Evolutionary conservation across 768 basidiomycete species (phyloP), one percentile per base, ranked within the genome.

Genomic region (Infundibulicybe gibba): DNA sequence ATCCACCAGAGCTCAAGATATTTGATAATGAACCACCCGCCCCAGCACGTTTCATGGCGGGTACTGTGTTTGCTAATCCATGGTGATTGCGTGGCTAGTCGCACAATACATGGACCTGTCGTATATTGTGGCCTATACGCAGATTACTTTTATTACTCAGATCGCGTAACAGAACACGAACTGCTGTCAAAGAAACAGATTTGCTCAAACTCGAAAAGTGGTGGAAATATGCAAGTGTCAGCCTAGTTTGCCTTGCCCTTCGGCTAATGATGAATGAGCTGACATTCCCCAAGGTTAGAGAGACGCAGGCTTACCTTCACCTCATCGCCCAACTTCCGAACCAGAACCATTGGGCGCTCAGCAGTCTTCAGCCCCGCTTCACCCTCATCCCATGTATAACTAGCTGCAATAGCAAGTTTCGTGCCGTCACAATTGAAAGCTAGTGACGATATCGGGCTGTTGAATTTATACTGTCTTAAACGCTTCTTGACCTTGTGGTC

Each of bases 401-500:
- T 86, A 5, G 83, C 80, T 0, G 81, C 93, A n/a, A 93, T 76
- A 2, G 90, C 93, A 14, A 95, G 67, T 50, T 84, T 84, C 32
- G 80, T 77, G 1, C 93, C 94, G 51, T 94, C 88, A 19, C 79
- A 83, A 50, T 85, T 91, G 66, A 94, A 95, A 1, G 87, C 79
- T 34, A 94, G 70, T 0, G 85, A 79, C 0, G 90, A 81, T n/a
- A 97, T 83, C 2, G 85, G 76, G 0, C 80, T 75, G 3, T 75
- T 66, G 66, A 84, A 93, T 59, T 90, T 90, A 53, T 90, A 94
- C 56, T 95, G 93, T 19, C 93, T 83, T 44, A 98, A 71, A 2
- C 97, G 84, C 62, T 98, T 98, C 72, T 97, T 97, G 45, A 94
- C 87, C 54, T 87, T 85, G 66, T 94, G 93, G 61, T 98, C 97